A percentile compares a stretch with the other conserved stretches of the same genome.
These are phyloP conservation scores for Suhomyces prunicola DNA, from an alignment of 805 yeast species.

Conservation along the genomic window DNA sequence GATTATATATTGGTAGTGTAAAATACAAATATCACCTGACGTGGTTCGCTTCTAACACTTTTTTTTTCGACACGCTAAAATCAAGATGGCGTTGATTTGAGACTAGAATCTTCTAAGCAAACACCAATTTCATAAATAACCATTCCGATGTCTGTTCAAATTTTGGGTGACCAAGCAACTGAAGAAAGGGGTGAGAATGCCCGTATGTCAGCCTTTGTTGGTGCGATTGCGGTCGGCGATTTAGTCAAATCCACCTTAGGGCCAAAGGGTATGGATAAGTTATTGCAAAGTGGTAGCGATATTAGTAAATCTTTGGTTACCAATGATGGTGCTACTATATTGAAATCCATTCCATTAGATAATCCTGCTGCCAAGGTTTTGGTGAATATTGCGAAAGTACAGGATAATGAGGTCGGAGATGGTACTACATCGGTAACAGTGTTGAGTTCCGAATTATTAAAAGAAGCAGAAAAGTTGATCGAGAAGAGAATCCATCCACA, in stretches of 20 bases:
- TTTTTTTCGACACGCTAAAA: conserved; percentile 4
- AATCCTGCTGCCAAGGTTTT: conserved; percentile 96
- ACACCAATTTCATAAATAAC: background rate
- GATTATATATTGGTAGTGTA: background rate
- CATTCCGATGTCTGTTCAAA: conserved; percentile 70
- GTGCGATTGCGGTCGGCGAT: conserved; percentile 99
- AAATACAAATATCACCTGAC: background rate
- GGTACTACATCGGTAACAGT: conserved; percentile 98
- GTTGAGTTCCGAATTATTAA: conserved; percentile 80
- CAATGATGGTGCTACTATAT: conserved; percentile 97
- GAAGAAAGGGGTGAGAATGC: conserved; percentile 99
- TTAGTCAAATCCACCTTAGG: conserved; percentile 91
- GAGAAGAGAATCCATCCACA: conserved; percentile 96
- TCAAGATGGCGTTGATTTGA: background rate
- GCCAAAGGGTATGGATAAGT: conserved; percentile 98
- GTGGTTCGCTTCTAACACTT: background rate
- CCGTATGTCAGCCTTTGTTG: conserved; percentile 93
- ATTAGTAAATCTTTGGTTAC: conserved; percentile 74
- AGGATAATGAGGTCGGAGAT: conserved; percentile 98
- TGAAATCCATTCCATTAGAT: conserved; percentile 90
- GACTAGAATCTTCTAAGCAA: background rate
- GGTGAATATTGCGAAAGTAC: conserved; percentile 92
- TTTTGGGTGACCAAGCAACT: conserved; percentile 94
- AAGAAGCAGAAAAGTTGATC: conserved; percentile 91
- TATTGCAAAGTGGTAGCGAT: conserved; percentile 81